Evolutionary conservation across 129 eudicot species (phyloP), one percentile per base, ranked within the genome.

Genomic region (Rutidosis leptorrhynchoides): DNA sequence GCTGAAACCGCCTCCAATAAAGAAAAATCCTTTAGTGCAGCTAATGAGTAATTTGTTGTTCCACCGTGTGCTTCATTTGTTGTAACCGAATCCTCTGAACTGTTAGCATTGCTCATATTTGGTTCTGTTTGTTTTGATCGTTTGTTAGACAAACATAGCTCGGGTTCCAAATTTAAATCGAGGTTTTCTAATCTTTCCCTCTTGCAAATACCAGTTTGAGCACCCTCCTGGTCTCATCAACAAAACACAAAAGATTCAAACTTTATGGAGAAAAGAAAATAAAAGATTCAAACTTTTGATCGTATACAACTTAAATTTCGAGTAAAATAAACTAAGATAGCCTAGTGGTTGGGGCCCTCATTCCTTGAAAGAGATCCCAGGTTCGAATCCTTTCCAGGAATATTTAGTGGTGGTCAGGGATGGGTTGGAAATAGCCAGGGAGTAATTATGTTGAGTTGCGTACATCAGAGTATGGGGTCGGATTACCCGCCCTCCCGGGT

Each of bases 1-100:
- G n/a, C n/a, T n/a, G n/a, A n/a, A n/a, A n/a, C n/a, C n/a, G n/a
- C n/a, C n/a, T n/a, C n/a, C n/a, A n/a, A n/a, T n/a, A n/a, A n/a
- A n/a, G n/a, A n/a, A n/a, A n/a, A n/a, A n/a, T n/a, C 95, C 68
- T 83, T 59, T 3, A 81, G 80, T 10, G 73, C 61, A 32, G 75
- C n/a, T n/a, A n/a, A 45, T 32, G 79, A 65, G 17, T 40, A 55
- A 42, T 43, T 25, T 25, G 74, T 76, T 45, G 85, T 67, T 69
- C 54, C 42, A 77, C n/a, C n/a, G n/a, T 78, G 30, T n/a, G 78
- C 84, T 24, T 83, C 79, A 62, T 81, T 85, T 0, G 88, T 83
- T 2, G 84, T 84, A 1, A 84, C 81, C 33, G 97, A 83, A 43
- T 79, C 87, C 26, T 86, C 90, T 0, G 90, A 81, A 15, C 87